These are phyloP conservation scores for Aspergillus heteromorphus DNA, from an alignment of 495 filamentous ascomycete genomes.

Conservation along the genomic window DNA sequence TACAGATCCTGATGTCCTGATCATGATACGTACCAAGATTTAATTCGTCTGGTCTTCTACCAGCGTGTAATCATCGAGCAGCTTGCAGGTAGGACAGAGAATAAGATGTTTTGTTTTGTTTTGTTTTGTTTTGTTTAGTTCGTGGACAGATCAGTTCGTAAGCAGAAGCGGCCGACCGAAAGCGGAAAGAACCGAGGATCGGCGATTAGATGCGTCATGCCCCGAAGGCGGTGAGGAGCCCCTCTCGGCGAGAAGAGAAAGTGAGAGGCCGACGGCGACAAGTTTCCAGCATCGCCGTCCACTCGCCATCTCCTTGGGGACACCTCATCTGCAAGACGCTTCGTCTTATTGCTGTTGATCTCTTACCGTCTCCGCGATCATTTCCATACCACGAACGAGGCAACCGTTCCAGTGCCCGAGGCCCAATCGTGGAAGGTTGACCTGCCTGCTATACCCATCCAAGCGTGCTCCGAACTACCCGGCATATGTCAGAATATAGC, in stretches of 20 bases:
- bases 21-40: not conserved
- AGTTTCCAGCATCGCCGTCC: too few species aligned
- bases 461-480: not conserved
- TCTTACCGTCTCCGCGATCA: too few species aligned
- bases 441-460: not conserved
- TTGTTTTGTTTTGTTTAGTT: not conserved
- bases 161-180: not conserved
- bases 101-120: too few species aligned
- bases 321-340: too few species aligned
- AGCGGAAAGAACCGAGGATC: not conserved
- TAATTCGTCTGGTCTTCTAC: too few species aligned
- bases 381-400: too few species aligned
- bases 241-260: not conserved
- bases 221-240: conserved; percentile 5
- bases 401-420: not conserved
- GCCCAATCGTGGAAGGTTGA: not conserved
- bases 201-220: not conserved
- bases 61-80: too few species aligned
- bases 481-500: not conserved
- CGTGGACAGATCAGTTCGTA: too few species aligned
- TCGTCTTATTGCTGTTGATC: too few species aligned
- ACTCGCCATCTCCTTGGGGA: too few species aligned
- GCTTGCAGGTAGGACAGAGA: too few species aligned
- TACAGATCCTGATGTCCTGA: conserved; percentile 22
- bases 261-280: not conserved